Conservation (phyloP, 495 filamentous ascomycete species). For the Aspergillus homomorphus region DNA sequence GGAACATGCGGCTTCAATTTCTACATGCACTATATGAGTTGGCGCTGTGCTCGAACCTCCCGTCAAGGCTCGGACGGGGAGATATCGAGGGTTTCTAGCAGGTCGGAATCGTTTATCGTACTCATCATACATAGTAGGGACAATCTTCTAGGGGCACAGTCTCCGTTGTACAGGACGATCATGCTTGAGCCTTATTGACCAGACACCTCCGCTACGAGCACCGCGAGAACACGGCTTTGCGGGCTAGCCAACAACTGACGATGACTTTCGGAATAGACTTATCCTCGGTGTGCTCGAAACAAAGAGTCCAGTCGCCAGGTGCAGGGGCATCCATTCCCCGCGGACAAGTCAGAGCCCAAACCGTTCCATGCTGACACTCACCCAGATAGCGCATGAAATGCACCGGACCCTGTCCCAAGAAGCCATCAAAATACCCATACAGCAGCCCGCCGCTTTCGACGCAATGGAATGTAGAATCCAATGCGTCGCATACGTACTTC, state of each 20-base stretch:
- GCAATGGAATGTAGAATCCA: conserved; percentile 31
- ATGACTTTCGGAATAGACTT: conserved; percentile 18
- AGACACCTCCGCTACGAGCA: no score
- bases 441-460: conserved; percentile 23
- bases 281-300: conserved; percentile 22
- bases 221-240: background rate
- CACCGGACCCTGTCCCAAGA: conserved; percentile 24
- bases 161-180: no score
- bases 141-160: no score
- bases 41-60: no score
- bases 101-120: no score
- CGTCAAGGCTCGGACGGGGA: no score
- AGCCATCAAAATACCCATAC: conserved; percentile 34
- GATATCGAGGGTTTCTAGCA: no score
- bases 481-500: conserved; percentile 23
- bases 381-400: conserved; percentile 27
- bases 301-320: conserved; percentile 34
- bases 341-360: conserved; percentile 30
- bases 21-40: no score
- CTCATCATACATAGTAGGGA: no score
- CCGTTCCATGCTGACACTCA: conserved; percentile 12
- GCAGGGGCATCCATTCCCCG: conserved; percentile 31
- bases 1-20: no score
- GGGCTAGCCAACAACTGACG: conserved; percentile 34
- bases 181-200: no score